These are phyloP conservation scores for Butyriboletus appendiculatus DNA, from an alignment of 1,284 basidiomycete genomes.

Conservation along the genomic window DNA sequence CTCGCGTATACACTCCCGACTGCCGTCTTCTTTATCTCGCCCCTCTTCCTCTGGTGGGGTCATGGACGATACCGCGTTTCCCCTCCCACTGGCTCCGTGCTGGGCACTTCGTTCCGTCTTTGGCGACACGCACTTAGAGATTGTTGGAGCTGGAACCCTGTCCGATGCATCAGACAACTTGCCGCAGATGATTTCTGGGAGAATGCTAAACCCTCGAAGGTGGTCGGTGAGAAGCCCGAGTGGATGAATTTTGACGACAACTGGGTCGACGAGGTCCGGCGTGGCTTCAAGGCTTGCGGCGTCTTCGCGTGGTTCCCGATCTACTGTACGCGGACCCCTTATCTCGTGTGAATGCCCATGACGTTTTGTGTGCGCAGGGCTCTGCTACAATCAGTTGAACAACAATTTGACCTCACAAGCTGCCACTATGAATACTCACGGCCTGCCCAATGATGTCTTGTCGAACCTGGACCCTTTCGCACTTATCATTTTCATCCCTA, in stretches of 20 bases:
- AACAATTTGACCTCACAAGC: slow-evolving; percentile 83
- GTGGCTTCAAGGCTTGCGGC: slow-evolving; percentile 82
- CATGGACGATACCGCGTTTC: slow-evolving; percentile 65
- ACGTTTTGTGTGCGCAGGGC: slow-evolving; percentile 46
- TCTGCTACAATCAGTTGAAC: slow-evolving; percentile 74
- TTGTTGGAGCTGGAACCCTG: slow-evolving; percentile 61
- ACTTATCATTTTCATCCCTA: slow-evolving; percentile 73
- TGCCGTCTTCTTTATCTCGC: slow-evolving; percentile 64
- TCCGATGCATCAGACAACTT: slow-evolving; percentile 48
- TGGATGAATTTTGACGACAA: slow-evolving; percentile 80
- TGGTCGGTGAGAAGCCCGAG: slow-evolving; percentile 43
- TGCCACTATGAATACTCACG: slow-evolving; percentile 70
- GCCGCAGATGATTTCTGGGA: slow-evolving; percentile 79
- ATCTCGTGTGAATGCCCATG: slow-evolving; percentile 1
- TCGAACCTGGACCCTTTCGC: slow-evolving; percentile 81
- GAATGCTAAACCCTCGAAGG: slow-evolving; percentile 64
- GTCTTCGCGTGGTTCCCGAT: slow-evolving; percentile 82
- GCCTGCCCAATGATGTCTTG: slow-evolving; percentile 80
- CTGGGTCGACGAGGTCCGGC: slow-evolving; percentile 83
- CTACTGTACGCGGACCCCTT: slow-evolving; percentile 51
- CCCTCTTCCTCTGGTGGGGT: slow-evolving; percentile 69
- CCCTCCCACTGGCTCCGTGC: slow-evolving; percentile 80
- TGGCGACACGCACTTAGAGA: slow-evolving; percentile 53
- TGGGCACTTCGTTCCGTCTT: slow-evolving; percentile 52
- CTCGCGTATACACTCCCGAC: slow-evolving; percentile 73